Conservation (phyloP, 2,329 filamentous ascomycete genomes). For the Aureobasidium subglaciale region DNA sequence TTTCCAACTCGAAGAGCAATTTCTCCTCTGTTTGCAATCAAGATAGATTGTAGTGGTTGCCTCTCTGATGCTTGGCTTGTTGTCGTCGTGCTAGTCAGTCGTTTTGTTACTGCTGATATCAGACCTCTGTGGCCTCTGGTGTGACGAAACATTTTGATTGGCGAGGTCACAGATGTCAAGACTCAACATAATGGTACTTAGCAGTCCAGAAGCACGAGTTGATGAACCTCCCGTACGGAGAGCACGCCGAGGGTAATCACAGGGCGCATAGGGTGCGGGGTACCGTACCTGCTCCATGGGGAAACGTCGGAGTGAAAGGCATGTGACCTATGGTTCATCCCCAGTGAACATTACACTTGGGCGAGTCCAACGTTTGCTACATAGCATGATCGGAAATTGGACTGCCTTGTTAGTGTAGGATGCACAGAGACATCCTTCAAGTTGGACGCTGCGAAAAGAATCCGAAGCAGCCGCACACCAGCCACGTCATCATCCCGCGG, state of each 20-base stretch:
- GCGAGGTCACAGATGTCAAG: neutral
- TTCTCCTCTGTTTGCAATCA: constrained; percentile 95
- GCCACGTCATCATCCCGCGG: neutral
- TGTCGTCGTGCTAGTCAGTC: constrained; percentile 15
- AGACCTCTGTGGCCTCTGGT: constrained; percentile 16
- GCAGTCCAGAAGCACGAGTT: neutral
- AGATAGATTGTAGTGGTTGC: constrained; percentile 52
- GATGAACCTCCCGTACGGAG: neutral
- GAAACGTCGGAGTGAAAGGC: neutral
- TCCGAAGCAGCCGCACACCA: neutral
- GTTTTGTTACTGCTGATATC: constrained; percentile 6
- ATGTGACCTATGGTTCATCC: neutral
- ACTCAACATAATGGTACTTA: neutral
- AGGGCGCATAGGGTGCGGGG: constrained; percentile 11
- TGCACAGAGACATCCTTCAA: neutral
- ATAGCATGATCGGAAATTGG: too few relatives aligned
- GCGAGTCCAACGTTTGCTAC: too few relatives aligned
- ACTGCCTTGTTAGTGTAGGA: neutral
- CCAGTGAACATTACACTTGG: neutral
- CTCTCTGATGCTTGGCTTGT: constrained; percentile 16
- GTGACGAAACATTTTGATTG: constrained; percentile 9
- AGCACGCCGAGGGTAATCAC: constrained; percentile 6
- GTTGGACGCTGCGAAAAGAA: neutral
- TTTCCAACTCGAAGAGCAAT: constrained; percentile 89
- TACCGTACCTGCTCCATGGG: neutral